Base-by-base conservation (phyloP, 306 rosid species). In the Quillaja saponaria region DNA sequence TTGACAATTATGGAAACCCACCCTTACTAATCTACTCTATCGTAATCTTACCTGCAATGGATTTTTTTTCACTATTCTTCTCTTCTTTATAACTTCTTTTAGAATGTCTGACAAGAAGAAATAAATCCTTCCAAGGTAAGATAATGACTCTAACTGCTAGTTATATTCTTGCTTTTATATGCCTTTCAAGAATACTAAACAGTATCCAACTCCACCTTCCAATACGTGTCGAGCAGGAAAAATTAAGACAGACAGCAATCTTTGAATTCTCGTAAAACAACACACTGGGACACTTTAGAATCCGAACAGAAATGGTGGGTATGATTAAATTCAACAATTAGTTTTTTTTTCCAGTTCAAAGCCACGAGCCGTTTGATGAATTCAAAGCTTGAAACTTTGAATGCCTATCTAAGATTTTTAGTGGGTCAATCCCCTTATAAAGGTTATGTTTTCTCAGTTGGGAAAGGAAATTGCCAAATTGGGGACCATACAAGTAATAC, bases 221-320 rank as follows among this genome's bases (percentile, higher is more conserved):
- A 79, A 81, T 63, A 76, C 92, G 90, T 79, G 96, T 86, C 69
- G 55, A 64, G 21, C 0, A 19, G 12, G 71, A 73, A 73, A 75
- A 42, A 16, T 60, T 13, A 25, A n/a, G 19, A 34, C 34, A 73
- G 60, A 2, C 10, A 17, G 34, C 4, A 49, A 71, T 47, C 58
- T 63, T 77, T 80, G 95, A 82, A 81, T 77, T 76, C 75, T 58
- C 50, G 71, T 10, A 19, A 5, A 28, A 41, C 50, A 64, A 71
- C 17, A 45, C 19, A 55, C 65, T 1, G 10, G 16, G 34, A 48
- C 65, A 33, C 35, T 13, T 69, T 80, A 59, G 12, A 38, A 39
- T 28, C 57, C 56, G 34, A 64, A 49, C 59, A 44, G 34, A 42
- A 58, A 52, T 3, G 56, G 74, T 39, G 52, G 16, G 31, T 25